Conservation (phyloP, 495 filamentous ascomycete genomes). For the Aspergillus saccharolyticus region DNA sequence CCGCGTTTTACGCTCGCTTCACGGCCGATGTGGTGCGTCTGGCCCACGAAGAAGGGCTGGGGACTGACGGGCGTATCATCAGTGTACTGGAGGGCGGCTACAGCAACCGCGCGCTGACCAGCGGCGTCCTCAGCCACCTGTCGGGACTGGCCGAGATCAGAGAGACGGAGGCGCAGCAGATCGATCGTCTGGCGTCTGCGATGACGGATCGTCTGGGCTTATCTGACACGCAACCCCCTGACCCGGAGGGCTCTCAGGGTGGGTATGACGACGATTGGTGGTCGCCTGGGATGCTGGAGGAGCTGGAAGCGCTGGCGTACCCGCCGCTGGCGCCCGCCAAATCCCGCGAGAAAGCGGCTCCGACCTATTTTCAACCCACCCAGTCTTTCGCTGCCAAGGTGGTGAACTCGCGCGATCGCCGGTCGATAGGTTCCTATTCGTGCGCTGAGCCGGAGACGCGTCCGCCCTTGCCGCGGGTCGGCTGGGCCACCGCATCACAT, state of each 20-base stretch:
- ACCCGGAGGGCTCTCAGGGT: not conserved
- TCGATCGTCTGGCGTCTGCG: conserved; percentile 22
- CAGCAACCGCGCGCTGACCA: conserved; percentile 82
- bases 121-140: conserved; percentile 82
- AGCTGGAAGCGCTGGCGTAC: conserved; percentile 54
- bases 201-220: conserved; percentile 26
- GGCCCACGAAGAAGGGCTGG: conserved; percentile 72
- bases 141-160: conserved; percentile 58
- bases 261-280: conserved; percentile 72
- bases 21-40: conserved; percentile 77
- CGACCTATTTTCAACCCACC: conserved; percentile 70
- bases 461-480: conserved; percentile 70
- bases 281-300: conserved; percentile 60
- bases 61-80: conserved; percentile 77
- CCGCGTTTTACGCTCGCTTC: conserved; percentile 89
- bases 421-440: conserved; percentile 29
- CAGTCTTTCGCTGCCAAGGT: conserved; percentile 74
- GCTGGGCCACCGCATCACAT: conserved; percentile 75
- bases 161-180: not conserved
- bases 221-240: conserved; percentile 1
- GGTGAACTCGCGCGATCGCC: conserved; percentile 52
- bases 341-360: conserved; percentile 45
- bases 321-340: conserved; percentile 45
- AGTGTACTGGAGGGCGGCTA: conserved; percentile 96
- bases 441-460: conserved; percentile 36